Percentiles rank a stretch among this genome's conserved stretches.
Conservation (phyloP, 805 yeast species). For the Sugiyamaella americana region DNA sequence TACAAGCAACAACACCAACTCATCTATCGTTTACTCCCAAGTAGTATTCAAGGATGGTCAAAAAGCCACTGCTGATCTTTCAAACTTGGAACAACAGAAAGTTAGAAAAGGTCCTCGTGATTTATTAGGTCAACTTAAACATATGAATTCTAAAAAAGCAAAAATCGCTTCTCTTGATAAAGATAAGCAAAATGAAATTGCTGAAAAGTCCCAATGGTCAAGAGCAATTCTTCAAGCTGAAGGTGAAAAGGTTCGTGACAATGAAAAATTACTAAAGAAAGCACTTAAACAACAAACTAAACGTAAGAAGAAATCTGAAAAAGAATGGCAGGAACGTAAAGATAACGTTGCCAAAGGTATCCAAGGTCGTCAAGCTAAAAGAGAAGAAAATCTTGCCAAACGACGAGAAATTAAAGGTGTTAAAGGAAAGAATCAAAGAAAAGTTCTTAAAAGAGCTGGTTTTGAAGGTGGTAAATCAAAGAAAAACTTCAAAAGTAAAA, state of each 20-base stretch:
- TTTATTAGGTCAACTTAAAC: slow-evolving; percentile 70
- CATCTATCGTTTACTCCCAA: slow-evolving; percentile 62
- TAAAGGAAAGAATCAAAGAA: slow-evolving; percentile 51
- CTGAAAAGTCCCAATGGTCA: slow-evolving; percentile 80
- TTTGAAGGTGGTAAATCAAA: slow-evolving; percentile 58
- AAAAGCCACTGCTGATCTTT: slow-evolving; percentile 65
- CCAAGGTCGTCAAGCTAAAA: slow-evolving; percentile 70
- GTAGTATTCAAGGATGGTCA: slow-evolving; percentile 80
- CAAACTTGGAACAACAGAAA: slow-evolving; percentile 47
- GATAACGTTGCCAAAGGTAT: slow-evolving; percentile 70
- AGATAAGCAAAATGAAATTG: slow-evolving; percentile 48
- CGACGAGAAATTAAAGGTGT: slow-evolving; percentile 82
- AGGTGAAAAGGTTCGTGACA: slow-evolving; percentile 82
- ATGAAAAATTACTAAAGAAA: slow-evolving; percentile 79
- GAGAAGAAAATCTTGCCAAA: slow-evolving; percentile 84
- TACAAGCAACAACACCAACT: no score
- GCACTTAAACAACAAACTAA: slow-evolving; percentile 80
- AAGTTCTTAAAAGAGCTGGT: slow-evolving; percentile 70
- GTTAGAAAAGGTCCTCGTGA: slow-evolving; percentile 82
- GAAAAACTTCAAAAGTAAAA: slow-evolving; percentile 5
- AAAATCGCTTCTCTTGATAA: slow-evolving; percentile 57
- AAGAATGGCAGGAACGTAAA: slow-evolving; percentile 89
- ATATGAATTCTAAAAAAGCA: slow-evolving; percentile 66
- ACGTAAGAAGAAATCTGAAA: slow-evolving; percentile 75
- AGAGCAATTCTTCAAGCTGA: slow-evolving; percentile 78